phyloP scores from a whole-genome alignment of 148 eudicot genomes.

The Rhododendron henanense region DNA sequence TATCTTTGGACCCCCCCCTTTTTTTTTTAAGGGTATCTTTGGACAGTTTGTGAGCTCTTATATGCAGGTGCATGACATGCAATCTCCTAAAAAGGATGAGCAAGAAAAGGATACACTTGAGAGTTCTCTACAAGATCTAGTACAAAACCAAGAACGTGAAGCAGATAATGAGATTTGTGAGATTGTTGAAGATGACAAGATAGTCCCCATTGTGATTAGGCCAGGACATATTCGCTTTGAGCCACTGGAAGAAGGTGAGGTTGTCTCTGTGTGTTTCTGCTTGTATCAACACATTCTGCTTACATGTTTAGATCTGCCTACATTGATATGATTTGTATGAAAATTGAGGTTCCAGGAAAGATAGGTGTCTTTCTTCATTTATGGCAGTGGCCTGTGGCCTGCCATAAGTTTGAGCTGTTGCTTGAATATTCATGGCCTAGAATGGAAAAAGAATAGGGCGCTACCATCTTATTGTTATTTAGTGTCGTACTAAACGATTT shows the following conservation, averaged over 20 bases:
- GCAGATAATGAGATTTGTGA: conserved; percentile 5
- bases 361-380: not conserved
- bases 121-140: conserved; percentile 17
- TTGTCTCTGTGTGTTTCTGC: not conserved
- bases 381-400: not conserved
- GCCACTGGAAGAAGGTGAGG: conserved; percentile 55
- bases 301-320: not conserved
- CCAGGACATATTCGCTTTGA: conserved; percentile 93
- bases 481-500: not conserved
- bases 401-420: not conserved
- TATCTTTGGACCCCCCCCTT: not conserved
- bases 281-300: not conserved
- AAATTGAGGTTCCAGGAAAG: conserved; percentile 3
- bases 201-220: conserved; percentile 67
- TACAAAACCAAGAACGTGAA: conserved; percentile 36
- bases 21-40: not conserved
- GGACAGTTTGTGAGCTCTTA: conserved; percentile 3
- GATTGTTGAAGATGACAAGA: conserved; percentile 35
- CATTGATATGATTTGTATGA: not conserved
- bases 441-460: not conserved
- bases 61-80: conserved; percentile 35
- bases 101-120: conserved; percentile 16
- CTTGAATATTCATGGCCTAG: not conserved
- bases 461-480: not conserved
- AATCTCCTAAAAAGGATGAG: conserved; percentile 22